Percentiles rank a stretch among this genome's conserved stretches.
Conservation (phyloP, 371 early-diverging fungal species). For the Mortierella sp. region DNA sequence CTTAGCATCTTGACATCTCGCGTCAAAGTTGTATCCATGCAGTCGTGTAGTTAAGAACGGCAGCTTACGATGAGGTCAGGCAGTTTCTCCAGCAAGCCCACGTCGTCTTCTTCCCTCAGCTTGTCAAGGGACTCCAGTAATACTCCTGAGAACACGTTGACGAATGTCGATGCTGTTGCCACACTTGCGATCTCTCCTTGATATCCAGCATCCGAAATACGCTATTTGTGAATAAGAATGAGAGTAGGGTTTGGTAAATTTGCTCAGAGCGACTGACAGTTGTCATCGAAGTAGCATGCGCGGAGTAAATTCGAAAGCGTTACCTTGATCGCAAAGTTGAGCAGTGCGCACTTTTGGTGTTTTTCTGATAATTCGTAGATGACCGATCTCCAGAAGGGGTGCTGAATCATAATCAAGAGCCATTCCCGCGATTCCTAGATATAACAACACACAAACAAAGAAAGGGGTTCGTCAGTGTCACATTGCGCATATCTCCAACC, state of each 20-base stretch:
- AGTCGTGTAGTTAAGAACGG: background rate
- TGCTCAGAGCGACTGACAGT: background rate
- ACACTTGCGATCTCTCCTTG: slow-evolving; percentile 72
- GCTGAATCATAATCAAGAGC: slow-evolving; percentile 66
- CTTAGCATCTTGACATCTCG: too few relatives aligned
- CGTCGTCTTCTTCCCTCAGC: slow-evolving; percentile 66
- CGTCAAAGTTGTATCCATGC: background rate
- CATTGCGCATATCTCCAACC: too few relatives aligned
- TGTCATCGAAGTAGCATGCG: background rate
- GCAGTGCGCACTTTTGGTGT: slow-evolving; percentile 69
- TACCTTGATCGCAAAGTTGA: slow-evolving; percentile 75
- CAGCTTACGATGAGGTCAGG: slow-evolving; percentile 63
- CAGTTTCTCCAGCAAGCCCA: slow-evolving; percentile 64
- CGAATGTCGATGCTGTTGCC: slow-evolving; percentile 72
- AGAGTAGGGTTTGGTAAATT: background rate
- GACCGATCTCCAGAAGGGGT: slow-evolving; percentile 71
- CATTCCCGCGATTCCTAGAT: slow-evolving; percentile 60
- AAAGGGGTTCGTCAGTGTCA: background rate
- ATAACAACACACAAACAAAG: background rate
- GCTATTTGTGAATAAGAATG: slow-evolving; percentile 37
- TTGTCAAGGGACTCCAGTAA: slow-evolving; percentile 68
- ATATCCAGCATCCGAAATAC: slow-evolving; percentile 76
- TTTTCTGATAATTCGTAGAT: slow-evolving; percentile 75
- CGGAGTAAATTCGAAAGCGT: background rate
- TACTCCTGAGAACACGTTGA: slow-evolving; percentile 74